These are phyloP conservation scores for Davidsoniella virescens DNA, from an alignment of 2,329 filamentous ascomycete species.

Conservation along the genomic window DNA sequence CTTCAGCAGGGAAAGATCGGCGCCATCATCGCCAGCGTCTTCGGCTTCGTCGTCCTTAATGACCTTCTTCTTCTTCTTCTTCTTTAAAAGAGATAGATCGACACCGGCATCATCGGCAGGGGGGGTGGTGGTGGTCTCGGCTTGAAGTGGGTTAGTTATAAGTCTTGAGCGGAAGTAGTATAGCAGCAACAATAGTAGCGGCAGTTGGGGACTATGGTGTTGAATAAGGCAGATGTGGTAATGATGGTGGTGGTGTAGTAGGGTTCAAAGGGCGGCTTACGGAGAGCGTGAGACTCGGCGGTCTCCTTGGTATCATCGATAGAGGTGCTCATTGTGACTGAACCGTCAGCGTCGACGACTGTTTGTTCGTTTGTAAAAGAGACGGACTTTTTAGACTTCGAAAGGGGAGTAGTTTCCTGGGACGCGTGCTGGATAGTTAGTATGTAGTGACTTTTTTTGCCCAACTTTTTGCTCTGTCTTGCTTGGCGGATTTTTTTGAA, in stretches of 20 bases:
- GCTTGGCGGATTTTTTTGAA: neutral
- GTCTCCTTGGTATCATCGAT: constrained; percentile 59
- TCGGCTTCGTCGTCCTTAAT: constrained; percentile 30
- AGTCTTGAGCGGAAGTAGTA: too few species aligned
- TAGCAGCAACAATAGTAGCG: neutral
- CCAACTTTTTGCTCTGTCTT: neutral
- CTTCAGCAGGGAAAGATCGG: constrained; percentile 51
- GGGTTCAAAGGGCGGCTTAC: constrained; percentile 35
- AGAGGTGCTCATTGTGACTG: constrained; percentile 60
- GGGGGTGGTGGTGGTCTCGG: constrained; percentile 28
- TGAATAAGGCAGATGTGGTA: neutral
- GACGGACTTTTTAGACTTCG: constrained; percentile 77
- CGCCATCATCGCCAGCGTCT: constrained; percentile 32
- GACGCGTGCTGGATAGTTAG: constrained; percentile 3
- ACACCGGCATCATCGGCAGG: constrained; percentile 41
- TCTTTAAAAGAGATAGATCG: constrained; percentile 46
- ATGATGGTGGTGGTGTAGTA: neutral
- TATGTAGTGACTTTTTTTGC: neutral
- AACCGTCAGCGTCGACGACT: constrained; percentile 79
- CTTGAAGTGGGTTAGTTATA: constrained; percentile 13
- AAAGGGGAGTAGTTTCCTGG: constrained; percentile 4
- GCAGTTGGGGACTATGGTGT: neutral
- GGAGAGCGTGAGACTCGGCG: constrained; percentile 61
- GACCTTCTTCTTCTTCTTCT: constrained; percentile 59
- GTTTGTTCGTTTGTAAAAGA: constrained; percentile 78